These are phyloP conservation scores for Ilex paraguariensis DNA, from an alignment of 305 asterid species.

Conservation along the genomic window DNA sequence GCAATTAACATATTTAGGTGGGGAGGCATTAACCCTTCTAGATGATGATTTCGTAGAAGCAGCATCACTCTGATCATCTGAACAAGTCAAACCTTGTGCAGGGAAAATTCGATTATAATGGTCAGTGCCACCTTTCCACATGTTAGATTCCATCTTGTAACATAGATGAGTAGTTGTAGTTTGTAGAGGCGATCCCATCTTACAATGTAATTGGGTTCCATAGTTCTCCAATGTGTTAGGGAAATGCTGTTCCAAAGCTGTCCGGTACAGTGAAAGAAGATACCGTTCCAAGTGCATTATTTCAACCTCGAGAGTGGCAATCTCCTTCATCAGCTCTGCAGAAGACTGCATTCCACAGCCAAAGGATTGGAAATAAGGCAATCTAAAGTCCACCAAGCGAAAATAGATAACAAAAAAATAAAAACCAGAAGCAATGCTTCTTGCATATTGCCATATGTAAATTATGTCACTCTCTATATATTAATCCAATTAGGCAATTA, in stretches of 20 bases:
- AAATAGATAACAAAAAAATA: too few species aligned
- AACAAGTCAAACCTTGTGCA: conserved; percentile 40
- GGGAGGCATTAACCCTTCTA: conserved; percentile 35
- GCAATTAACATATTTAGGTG: background rate
- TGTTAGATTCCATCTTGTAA: conserved; percentile 14
- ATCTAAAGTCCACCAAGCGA: background rate
- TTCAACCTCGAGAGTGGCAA: conserved; percentile 62
- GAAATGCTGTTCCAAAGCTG: conserved; percentile 47
- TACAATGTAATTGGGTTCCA: conserved; percentile 17
- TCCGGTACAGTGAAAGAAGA: conserved; percentile 68
- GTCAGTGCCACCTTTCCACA: conserved; percentile 18
- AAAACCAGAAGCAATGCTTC: too few species aligned
- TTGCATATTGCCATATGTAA: too few species aligned
- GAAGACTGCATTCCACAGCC: conserved; percentile 45
- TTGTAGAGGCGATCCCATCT: conserved; percentile 22
- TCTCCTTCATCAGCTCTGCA: conserved; percentile 63
- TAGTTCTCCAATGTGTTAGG: conserved; percentile 29
- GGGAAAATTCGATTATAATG: conserved; percentile 28
- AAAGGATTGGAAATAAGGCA: conserved; percentile 16
- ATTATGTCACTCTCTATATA: too few species aligned
- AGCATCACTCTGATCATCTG: conserved; percentile 30
- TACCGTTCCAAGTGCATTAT: conserved; percentile 60
- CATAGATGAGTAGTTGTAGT: conserved; percentile 21
- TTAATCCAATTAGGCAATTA: too few species aligned
- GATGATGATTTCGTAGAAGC: conserved; percentile 33